Evolutionary conservation across 768 basidiomycete species (phyloP).

Genomic region (Filobasidium wieringae): DNA sequence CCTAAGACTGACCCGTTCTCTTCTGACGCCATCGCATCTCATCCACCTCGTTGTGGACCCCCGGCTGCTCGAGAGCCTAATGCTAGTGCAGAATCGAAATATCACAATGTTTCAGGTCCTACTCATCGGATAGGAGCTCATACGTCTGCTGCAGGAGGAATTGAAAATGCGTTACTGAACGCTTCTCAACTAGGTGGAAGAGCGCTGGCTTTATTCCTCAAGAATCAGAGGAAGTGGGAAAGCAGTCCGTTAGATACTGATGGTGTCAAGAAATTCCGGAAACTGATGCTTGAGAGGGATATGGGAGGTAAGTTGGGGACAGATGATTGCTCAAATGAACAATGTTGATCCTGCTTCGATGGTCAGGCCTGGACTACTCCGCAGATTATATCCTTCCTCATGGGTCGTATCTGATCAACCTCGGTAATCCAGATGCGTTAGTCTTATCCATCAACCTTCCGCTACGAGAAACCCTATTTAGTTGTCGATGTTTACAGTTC

Average conservation of each 20-base stretch:
- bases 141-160: constrained; percentile 67
- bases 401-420: constrained; percentile 73
- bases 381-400: constrained; percentile 61
- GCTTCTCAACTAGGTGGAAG: constrained; percentile 66
- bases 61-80: constrained; percentile 1
- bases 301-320: constrained; percentile 24
- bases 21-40: not conserved
- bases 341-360: not conserved
- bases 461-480: constrained; percentile 46
- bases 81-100: not conserved
- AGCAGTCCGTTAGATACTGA: constrained; percentile 50
- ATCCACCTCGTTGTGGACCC: constrained; percentile 10
- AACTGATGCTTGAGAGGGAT: constrained; percentile 45
- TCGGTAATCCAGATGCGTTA: constrained; percentile 40
- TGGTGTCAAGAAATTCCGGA: constrained; percentile 52
- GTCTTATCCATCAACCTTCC: not conserved
- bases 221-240: constrained; percentile 71
- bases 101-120: not conserved
- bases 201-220: constrained; percentile 71
- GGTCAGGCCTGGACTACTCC: constrained; percentile 48
- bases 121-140: constrained; percentile 54
- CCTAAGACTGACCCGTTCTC: constrained; percentile 4
- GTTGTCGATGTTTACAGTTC: constrained; percentile 8
- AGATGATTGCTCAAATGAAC: not conserved
- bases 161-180: constrained; percentile 59